These are phyloP conservation scores for Polyporus tsugae DNA, from an alignment of 1,284 basidiomycete genomes.

Conservation along the genomic window DNA sequence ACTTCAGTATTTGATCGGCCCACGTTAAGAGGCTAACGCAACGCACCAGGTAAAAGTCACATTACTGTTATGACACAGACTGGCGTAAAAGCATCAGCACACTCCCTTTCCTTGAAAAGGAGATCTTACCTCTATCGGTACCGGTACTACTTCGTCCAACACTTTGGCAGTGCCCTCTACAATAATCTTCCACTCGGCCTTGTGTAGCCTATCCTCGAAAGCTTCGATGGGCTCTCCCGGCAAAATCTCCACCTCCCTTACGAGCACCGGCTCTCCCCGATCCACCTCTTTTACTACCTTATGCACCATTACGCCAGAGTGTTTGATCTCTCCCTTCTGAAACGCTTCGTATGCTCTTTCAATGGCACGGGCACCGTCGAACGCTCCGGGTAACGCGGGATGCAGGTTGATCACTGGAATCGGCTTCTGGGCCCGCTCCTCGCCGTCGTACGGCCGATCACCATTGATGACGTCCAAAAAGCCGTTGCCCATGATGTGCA, in stretches of 20 bases:
- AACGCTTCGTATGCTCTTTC: constrained; percentile 91
- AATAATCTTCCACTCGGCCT: constrained; percentile 90
- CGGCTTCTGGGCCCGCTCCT: constrained; percentile 44
- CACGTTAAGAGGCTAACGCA: not conserved
- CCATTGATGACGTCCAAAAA: constrained; percentile 64
- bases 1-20: not conserved
- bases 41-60: not conserved
- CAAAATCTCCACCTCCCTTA: constrained; percentile 79
- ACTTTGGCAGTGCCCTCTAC: constrained; percentile 83
- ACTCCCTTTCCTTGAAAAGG: no score
- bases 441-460: constrained; percentile 44
- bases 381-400: constrained; percentile 93
- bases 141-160: constrained; percentile 53
- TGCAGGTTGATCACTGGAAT: constrained; percentile 97
- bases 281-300: constrained; percentile 95
- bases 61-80: constrained; percentile 27
- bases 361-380: constrained; percentile 94
- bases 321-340: constrained; percentile 78
- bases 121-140: constrained; percentile 29
- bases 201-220: constrained; percentile 85
- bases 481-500: constrained; percentile 85
- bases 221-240: constrained; percentile 78
- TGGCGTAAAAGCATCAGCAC: not conserved
- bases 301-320: constrained; percentile 94
- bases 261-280: constrained; percentile 87